Percentiles rank a stretch among this genome's conserved stretches.
phyloP scores from a whole-genome alignment of 1,284 basidiomycete species.

The Ustilago loliicola region DNA sequence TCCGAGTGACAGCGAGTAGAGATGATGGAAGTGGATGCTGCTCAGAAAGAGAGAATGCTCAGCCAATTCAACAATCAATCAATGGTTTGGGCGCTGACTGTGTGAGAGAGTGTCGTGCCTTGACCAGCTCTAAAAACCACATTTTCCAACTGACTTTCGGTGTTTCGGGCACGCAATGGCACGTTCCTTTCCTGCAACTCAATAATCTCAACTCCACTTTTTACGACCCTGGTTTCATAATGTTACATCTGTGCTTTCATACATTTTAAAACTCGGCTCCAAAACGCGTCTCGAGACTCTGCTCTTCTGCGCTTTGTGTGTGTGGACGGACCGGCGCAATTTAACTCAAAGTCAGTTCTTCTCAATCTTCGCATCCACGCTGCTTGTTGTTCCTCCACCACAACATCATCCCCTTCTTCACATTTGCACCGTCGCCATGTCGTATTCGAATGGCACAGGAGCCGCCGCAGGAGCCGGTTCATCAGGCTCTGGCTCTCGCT shows the following conservation, averaged over 20 bases:
- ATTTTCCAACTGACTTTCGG: not conserved
- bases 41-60: no score
- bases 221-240: not conserved
- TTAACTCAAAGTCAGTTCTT: conserved; percentile 12
- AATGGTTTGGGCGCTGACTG: conserved; percentile 1
- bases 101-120: not conserved
- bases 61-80: no score
- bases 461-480: conserved; percentile 19
- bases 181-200: conserved; percentile 1
- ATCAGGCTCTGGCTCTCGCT: conserved; percentile 31
- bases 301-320: conserved; percentile 1
- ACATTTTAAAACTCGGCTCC: conserved; percentile 23
- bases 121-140: no score
- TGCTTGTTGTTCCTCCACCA: conserved; percentile 1
- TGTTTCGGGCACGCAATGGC: not conserved
- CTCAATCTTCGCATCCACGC: conserved; percentile 8
- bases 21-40: not conserved
- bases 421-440: conserved; percentile 30
- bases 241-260: conserved; percentile 19
- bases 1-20: not conserved
- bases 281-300: conserved; percentile 24
- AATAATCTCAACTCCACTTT: conserved; percentile 3
- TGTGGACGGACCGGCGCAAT: not conserved
- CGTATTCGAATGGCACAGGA: conserved; percentile 37
- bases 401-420: not conserved